A percentile compares a stretch with the other conserved stretches of the same genome.
phyloP scores from a whole-genome alignment of 2,329 filamentous ascomycete species.

The Aspergillus intermedius region DNA sequence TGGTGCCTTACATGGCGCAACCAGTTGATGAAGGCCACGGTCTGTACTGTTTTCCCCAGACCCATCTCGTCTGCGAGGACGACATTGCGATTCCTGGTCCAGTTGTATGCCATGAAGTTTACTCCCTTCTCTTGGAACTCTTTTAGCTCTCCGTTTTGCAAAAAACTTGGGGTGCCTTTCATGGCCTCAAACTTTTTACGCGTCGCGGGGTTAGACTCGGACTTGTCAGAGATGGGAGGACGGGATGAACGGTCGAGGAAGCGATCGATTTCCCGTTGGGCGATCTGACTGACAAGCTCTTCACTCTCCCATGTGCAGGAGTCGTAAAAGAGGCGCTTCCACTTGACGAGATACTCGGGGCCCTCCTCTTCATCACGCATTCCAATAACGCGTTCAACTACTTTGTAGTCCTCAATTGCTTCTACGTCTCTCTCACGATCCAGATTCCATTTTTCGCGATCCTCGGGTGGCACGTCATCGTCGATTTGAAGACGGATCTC shows the following conservation, averaged over 20 bases:
- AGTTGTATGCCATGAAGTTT: constrained; percentile 94
- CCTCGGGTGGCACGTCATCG: constrained; percentile 69
- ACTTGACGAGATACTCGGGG: constrained; percentile 90
- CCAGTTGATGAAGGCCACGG: constrained; percentile 95
- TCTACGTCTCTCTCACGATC: constrained; percentile 88
- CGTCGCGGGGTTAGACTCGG: constrained; percentile 68
- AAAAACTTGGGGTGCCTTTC: constrained; percentile 76
- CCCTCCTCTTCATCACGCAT: constrained; percentile 72
- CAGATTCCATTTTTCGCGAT: constrained; percentile 89
- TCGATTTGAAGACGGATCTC: constrained; percentile 73
- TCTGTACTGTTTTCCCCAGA: constrained; percentile 95
- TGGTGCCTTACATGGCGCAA: constrained; percentile 81
- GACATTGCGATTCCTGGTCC: constrained; percentile 89
- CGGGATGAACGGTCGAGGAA: constrained; percentile 78
- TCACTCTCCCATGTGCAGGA: constrained; percentile 89
- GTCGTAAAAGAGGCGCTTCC: constrained; percentile 91
- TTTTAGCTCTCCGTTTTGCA: constrained; percentile 76
- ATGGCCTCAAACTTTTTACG: constrained; percentile 66
- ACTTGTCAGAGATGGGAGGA: constrained; percentile 71
- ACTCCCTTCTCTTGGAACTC: constrained; percentile 90
- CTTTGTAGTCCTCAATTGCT: constrained; percentile 79
- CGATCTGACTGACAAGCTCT: constrained; percentile 65
- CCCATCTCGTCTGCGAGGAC: constrained; percentile 99
- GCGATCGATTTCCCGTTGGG: constrained; percentile 85
- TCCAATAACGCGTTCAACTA: constrained; percentile 88